Evolutionary conservation across 129 eudicot species (phyloP).

Genomic region (Saussurea involucrata): DNA sequence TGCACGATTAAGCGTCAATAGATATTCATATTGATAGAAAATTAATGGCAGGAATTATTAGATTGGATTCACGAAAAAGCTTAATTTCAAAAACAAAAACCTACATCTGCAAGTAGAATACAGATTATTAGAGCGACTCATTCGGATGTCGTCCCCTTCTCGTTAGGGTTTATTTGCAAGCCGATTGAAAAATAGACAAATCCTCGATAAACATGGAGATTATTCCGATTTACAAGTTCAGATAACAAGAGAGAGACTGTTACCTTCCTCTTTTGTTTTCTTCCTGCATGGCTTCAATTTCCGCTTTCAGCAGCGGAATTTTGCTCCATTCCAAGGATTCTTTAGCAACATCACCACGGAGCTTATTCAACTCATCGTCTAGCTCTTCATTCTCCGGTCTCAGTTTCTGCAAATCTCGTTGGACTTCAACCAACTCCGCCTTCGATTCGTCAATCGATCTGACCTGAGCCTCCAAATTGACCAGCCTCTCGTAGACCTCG

Average conservation of each 20-base stretch:
- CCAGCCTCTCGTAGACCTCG: slow-evolving; percentile 35
- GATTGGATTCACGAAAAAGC: background rate
- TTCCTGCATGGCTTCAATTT: slow-evolving; percentile 35
- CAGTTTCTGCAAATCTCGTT: slow-evolving; percentile 38
- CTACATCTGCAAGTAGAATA: background rate
- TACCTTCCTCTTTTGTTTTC: slow-evolving; percentile 62
- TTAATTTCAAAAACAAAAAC: background rate
- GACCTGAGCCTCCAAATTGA: slow-evolving; percentile 40
- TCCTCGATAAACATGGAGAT: background rate
- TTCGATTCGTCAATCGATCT: slow-evolving; percentile 25
- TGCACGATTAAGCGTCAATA: background rate
- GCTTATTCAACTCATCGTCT: slow-evolving; percentile 22
- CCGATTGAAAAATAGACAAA: background rate
- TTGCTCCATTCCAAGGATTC: slow-evolving; percentile 16
- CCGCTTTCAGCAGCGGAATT: slow-evolving; percentile 31
- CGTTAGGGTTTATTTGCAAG: background rate
- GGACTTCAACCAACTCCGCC: slow-evolving; percentile 36
- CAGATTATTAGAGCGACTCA: background rate
- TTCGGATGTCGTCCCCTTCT: background rate
- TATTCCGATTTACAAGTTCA: background rate
- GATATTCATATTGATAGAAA: background rate
- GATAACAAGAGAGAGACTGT: background rate
- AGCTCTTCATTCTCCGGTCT: slow-evolving; percentile 34
- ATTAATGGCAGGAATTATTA: background rate
- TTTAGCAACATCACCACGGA: slow-evolving; percentile 23